phyloP scores from a whole-genome alignment of 805 yeast genomes.

The Ogataea methanolica region DNA sequence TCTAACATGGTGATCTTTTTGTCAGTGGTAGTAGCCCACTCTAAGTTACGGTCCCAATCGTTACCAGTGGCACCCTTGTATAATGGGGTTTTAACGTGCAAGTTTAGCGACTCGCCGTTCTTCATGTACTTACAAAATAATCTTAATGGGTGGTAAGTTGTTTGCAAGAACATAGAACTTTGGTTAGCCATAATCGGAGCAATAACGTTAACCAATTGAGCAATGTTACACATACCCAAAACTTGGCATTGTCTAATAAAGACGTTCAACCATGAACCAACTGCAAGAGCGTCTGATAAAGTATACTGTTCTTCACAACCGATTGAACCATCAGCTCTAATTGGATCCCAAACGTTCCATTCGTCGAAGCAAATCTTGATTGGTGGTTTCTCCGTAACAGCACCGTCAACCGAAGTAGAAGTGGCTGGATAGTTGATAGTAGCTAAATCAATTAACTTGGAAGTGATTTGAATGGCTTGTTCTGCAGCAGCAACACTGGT shows the following conservation, averaged over 20 bases:
- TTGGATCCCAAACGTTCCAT: conserved; percentile 35
- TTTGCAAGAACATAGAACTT: conserved; percentile 24
- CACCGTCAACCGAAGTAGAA: conserved; percentile 9
- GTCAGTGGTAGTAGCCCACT: conserved; percentile 3
- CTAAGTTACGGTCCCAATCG: conserved; percentile 5
- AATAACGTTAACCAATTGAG: conserved; percentile 32
- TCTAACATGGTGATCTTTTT: conserved; percentile 24
- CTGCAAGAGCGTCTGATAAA: conserved; percentile 31
- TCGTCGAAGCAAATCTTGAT: conserved; percentile 31
- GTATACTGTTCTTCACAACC: conserved; percentile 32
- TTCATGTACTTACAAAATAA: conserved; percentile 30
- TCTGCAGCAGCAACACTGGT: conserved; percentile 30
- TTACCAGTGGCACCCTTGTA: conserved; percentile 27
- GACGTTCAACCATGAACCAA: conserved; percentile 32
- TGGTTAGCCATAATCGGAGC: conserved; percentile 32
- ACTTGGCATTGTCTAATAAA: conserved; percentile 28
- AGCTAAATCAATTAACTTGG: conserved; percentile 27
- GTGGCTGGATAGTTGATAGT: conserved; percentile 15
- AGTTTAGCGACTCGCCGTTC: conserved; percentile 24
- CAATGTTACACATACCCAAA: conserved; percentile 32
- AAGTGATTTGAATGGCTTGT: conserved; percentile 27
- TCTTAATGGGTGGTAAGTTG: conserved; percentile 27
- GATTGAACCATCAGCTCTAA: conserved; percentile 25
- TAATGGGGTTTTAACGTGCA: conserved; percentile 27
- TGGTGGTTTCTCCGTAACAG: conserved; percentile 7